phyloP scores from a whole-genome alignment of 2,329 filamentous ascomycete species.

The Penicillium italicum region DNA sequence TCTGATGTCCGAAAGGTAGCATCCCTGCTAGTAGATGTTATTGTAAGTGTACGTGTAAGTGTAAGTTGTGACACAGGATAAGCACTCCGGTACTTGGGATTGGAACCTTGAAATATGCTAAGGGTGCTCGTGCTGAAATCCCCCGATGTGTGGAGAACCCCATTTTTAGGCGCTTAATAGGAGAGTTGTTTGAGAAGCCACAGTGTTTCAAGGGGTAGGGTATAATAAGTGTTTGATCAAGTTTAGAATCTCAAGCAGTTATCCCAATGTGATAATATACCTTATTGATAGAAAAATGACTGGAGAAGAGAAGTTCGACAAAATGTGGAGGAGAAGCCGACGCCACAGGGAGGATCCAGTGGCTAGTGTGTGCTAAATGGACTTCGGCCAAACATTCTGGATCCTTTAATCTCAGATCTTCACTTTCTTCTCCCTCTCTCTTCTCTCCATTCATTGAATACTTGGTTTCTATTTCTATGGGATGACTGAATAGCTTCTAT shows the following conservation, averaged over 20 bases:
- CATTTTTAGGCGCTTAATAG: not conserved
- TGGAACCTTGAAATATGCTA: not conserved
- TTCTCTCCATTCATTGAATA: not conserved
- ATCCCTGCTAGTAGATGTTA: not conserved
- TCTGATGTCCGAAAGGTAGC: not conserved
- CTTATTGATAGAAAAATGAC: not conserved
- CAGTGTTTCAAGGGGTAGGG: not conserved
- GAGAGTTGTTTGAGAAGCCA: not conserved
- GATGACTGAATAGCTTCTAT: not conserved
- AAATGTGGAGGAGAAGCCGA: constrained; percentile 4
- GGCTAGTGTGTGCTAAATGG: constrained; percentile 12
- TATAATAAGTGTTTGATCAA: not conserved
- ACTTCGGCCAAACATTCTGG: constrained; percentile 12
- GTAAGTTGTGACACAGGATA: not conserved
- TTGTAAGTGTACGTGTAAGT: not conserved
- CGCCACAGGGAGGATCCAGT: constrained; percentile 11
- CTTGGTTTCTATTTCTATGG: not conserved
- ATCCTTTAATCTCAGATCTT: constrained; percentile 17
- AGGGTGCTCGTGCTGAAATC: constrained; percentile 8
- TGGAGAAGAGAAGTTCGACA: not conserved
- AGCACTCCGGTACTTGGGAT: not conserved
- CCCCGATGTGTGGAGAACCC: constrained; percentile 8
- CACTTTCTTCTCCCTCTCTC: constrained; percentile 12
- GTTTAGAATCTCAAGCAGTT: not conserved
- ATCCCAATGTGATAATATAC: not conserved